Evolutionary conservation across 805 yeast genomes (phyloP).

Genomic region (Hanseniaspora osmophila): DNA sequence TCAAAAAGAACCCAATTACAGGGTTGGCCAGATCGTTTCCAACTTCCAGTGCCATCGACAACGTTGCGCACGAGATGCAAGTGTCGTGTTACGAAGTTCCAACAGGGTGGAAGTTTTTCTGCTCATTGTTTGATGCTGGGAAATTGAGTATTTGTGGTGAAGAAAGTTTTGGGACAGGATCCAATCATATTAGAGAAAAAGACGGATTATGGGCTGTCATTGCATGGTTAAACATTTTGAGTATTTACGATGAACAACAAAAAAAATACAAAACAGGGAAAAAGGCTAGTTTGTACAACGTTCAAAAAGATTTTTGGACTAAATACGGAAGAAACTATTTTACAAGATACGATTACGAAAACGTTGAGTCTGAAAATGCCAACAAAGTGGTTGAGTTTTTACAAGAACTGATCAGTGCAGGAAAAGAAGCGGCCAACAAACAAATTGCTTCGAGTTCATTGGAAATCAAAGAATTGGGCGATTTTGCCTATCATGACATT

Average conservation of each 20-base stretch:
- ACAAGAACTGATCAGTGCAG: slow-evolving; percentile 21
- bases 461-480: slow-evolving; percentile 64
- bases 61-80: slow-evolving; percentile 70
- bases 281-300: slow-evolving; percentile 58
- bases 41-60: slow-evolving; percentile 84
- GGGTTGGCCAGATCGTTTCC: slow-evolving; percentile 98
- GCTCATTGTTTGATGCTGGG: slow-evolving; percentile 85
- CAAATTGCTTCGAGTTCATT: slow-evolving; percentile 35
- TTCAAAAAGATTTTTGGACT: slow-evolving; percentile 77
- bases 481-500: slow-evolving; percentile 83
- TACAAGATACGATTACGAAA: slow-evolving; percentile 89
- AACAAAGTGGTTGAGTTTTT: slow-evolving; percentile 45
- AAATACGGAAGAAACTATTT: slow-evolving; percentile 94
- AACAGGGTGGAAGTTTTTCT: slow-evolving; percentile 97
- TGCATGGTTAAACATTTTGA: slow-evolving; percentile 93
- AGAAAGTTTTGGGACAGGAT: slow-evolving; percentile 96
- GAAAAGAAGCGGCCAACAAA: slow-evolving; percentile 11
- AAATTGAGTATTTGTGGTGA: slow-evolving; percentile 95
- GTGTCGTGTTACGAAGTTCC: slow-evolving; percentile 85
- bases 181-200: slow-evolving; percentile 92
- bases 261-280: slow-evolving; percentile 33
- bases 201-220: slow-evolving; percentile 96
- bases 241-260: slow-evolving; percentile 45
- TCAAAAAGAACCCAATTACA: slow-evolving; percentile 66
- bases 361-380: slow-evolving; percentile 67